These are phyloP conservation scores for Alternaria angustiovoidea DNA, from an alignment of 2,329 filamentous ascomycete genomes.

Conservation along the genomic window DNA sequence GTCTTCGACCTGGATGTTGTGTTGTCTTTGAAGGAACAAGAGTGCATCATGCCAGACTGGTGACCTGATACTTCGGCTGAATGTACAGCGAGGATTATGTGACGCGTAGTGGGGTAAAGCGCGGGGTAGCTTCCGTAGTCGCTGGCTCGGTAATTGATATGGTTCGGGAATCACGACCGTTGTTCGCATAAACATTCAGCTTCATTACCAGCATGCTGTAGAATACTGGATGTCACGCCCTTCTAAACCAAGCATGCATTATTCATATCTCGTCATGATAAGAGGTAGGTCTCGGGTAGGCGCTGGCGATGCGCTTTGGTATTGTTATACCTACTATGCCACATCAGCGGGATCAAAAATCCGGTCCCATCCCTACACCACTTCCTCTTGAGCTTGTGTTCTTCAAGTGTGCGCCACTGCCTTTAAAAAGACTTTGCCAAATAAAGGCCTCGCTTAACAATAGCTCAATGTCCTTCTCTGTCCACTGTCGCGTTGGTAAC, in stretches of 20 bases:
- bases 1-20: background rate
- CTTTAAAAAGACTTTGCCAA: conserved; percentile 97
- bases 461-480: conserved; percentile 96
- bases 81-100: conserved; percentile 14
- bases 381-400: conserved; percentile 46
- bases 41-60: background rate
- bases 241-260: background rate
- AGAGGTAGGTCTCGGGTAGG: background rate
- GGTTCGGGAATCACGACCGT: conserved; percentile 3
- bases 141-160: conserved; percentile 10
- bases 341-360: conserved; percentile 33
- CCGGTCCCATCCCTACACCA: conserved; percentile 51
- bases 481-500: conserved; percentile 91
- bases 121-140: conserved; percentile 27
- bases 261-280: background rate
- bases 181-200: background rate
- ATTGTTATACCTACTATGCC: conserved; percentile 17
- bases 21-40: background rate
- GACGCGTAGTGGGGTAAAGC: conserved; percentile 33
- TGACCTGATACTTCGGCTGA: background rate
- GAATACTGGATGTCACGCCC: background rate
- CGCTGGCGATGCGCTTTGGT: conserved; percentile 4
- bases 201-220: background rate
- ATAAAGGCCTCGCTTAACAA: conserved; percentile 96
- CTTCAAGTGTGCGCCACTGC: conserved; percentile 84